Conservation (phyloP, 306 rosid genomes). For the Phaseolus lunatus region DNA sequence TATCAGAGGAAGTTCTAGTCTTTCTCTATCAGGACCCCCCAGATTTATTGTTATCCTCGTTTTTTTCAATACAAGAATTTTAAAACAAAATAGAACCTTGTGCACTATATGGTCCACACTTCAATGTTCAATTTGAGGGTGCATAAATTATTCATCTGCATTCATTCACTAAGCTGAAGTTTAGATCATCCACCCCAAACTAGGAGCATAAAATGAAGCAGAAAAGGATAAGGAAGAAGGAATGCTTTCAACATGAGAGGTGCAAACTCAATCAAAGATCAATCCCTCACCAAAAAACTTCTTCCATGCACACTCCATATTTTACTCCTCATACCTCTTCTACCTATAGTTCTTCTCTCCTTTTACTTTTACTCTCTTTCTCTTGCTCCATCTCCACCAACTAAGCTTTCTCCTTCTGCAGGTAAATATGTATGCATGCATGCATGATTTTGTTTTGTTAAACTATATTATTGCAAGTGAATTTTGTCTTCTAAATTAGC, state of each 20-base stretch:
- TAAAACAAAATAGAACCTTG: background rate
- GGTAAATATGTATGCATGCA: conserved; percentile 34
- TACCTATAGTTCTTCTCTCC: conserved; percentile 53
- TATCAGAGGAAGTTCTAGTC: background rate
- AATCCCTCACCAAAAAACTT: conserved; percentile 47
- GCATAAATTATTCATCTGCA: background rate
- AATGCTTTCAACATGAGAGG: conserved; percentile 53
- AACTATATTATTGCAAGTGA: background rate
- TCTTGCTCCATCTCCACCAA: conserved; percentile 40
- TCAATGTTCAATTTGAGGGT: background rate
- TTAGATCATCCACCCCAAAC: background rate
- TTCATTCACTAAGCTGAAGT: background rate
- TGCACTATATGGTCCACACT: background rate
- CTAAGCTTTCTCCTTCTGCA: conserved; percentile 27
- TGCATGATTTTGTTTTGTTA: conserved; percentile 4
- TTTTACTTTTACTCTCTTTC: conserved; percentile 51
- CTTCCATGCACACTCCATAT: conserved; percentile 62
- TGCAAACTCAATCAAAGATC: conserved; percentile 55
- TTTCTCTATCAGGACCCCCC: background rate
- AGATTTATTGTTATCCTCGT: background rate
- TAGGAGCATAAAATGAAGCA: background rate
- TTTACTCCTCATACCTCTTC: conserved; percentile 52
- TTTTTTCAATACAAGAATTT: background rate
- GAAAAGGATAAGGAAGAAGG: conserved; percentile 5
- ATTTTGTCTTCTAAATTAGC: background rate